Evolutionary conservation across 2,329 filamentous ascomycete genomes (phyloP).

Genomic region (Neoarthrinium moseri): DNA sequence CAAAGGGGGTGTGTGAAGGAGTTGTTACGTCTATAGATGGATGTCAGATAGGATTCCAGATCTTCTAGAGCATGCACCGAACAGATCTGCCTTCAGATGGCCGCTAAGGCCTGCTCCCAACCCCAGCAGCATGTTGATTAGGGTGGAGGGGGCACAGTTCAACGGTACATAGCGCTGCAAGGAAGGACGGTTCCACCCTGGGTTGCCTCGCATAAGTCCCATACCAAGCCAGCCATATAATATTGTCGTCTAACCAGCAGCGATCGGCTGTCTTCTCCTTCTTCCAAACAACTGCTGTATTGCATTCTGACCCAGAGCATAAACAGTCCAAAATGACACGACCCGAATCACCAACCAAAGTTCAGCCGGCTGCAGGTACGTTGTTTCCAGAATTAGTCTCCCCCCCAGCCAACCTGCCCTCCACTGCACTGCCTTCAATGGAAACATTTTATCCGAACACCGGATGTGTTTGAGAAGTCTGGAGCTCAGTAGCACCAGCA

Average conservation of each 20-base stretch:
- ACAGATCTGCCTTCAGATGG: no score
- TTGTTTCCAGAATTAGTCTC: background rate
- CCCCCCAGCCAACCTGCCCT: background rate
- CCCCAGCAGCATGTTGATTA: no score
- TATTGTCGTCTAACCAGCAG: conserved; percentile 3
- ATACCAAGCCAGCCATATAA: no score
- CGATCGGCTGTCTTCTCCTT: background rate
- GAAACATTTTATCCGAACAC: conserved; percentile 6
- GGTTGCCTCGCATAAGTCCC: no score
- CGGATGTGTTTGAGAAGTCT: conserved; percentile 6
- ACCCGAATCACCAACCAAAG: conserved; percentile 1
- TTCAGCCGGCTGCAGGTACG: background rate
- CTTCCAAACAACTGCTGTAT: conserved; percentile 3
- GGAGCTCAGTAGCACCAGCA: no score
- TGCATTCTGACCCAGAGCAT: background rate
- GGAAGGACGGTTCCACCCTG: no score
- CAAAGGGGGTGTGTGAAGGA: no score
- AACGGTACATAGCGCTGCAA: no score
- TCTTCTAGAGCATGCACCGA: conserved; percentile 1
- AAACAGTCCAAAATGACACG: background rate
- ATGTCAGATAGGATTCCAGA: background rate
- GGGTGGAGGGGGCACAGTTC: no score
- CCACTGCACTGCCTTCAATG: no score
- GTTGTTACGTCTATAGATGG: background rate
- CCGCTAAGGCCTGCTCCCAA: no score